Evolutionary conservation across 805 yeast genomes (phyloP).

Genomic region (Starmerella vaccinii): DNA sequence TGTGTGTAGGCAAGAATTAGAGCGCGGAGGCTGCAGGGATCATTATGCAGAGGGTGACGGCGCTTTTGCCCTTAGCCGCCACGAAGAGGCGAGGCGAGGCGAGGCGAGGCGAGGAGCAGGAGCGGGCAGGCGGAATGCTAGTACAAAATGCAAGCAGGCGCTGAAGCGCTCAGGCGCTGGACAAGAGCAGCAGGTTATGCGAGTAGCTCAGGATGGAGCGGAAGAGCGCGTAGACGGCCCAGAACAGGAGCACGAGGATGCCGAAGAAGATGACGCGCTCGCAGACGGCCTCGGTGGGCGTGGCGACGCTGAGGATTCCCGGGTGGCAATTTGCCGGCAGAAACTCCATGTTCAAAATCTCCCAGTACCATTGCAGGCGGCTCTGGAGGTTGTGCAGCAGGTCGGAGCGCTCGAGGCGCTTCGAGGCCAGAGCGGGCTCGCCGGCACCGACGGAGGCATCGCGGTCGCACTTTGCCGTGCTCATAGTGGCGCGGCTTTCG

Average conservation of each 20-base stretch:
- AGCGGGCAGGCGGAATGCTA: too few relatives aligned
- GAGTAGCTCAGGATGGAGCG: not conserved
- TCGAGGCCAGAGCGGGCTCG: not conserved
- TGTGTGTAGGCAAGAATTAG: too few relatives aligned
- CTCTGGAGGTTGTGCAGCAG: not conserved
- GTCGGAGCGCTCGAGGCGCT: not conserved
- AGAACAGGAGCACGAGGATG: not conserved
- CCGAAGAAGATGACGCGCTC: constrained; percentile 1
- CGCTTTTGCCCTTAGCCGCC: too few relatives aligned
- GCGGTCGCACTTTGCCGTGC: not conserved
- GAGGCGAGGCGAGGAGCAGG: too few relatives aligned
- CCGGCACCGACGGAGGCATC: not conserved
- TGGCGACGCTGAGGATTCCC: not conserved
- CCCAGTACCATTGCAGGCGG: not conserved
- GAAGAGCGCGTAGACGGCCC: not conserved
- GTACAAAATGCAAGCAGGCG: not conserved
- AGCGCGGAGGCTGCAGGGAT: not conserved
- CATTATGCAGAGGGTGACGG: too few relatives aligned
- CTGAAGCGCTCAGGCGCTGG: not conserved
- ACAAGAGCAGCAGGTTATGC: not conserved
- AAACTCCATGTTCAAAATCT: constrained; percentile 1
- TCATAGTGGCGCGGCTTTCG: not conserved
- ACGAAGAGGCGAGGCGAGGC: too few relatives aligned
- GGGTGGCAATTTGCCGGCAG: constrained; percentile 4
- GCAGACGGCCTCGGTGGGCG: not conserved